A percentile compares a stretch with the other conserved stretches of the same genome.
These are phyloP conservation scores for Sambucus nigra DNA, from an alignment of 129 eudicot genomes.

Conservation along the genomic window DNA sequence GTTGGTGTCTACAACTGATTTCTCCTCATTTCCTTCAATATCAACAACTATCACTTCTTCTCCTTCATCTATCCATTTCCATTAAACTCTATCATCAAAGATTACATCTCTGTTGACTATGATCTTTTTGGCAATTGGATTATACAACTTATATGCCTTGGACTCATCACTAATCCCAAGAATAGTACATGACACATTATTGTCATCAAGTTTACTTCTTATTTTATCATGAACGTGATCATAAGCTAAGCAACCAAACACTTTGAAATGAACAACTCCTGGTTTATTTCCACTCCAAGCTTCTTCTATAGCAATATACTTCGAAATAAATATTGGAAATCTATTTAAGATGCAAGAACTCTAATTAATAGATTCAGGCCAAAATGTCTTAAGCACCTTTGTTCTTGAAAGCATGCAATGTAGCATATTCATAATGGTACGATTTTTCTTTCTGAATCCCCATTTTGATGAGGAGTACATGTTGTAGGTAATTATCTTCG, in stretches of 20 bases:
- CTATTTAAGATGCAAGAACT: background rate
- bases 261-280: too few species aligned
- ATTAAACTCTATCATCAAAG: background rate
- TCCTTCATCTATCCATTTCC: background rate
- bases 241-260: background rate
- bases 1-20: background rate
- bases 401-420: background rate
- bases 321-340: background rate
- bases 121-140: background rate
- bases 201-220: background rate
- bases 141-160: background rate
- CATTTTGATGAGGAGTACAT: background rate
- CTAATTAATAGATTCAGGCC: background rate
- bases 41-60: background rate
- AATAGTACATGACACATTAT: background rate
- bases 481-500: background rate
- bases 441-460: background rate
- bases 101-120: background rate
- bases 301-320: too few species aligned
- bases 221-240: background rate
- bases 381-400: background rate
- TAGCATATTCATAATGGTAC: too few species aligned
- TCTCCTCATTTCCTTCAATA: background rate
- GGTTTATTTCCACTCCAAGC: background rate
- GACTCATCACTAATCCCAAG: background rate